A percentile compares a stretch with the other conserved stretches of the same genome.
Conservation (phyloP, 2,329 filamentous ascomycete genomes). For the Akanthomyces uredinophilus region DNA sequence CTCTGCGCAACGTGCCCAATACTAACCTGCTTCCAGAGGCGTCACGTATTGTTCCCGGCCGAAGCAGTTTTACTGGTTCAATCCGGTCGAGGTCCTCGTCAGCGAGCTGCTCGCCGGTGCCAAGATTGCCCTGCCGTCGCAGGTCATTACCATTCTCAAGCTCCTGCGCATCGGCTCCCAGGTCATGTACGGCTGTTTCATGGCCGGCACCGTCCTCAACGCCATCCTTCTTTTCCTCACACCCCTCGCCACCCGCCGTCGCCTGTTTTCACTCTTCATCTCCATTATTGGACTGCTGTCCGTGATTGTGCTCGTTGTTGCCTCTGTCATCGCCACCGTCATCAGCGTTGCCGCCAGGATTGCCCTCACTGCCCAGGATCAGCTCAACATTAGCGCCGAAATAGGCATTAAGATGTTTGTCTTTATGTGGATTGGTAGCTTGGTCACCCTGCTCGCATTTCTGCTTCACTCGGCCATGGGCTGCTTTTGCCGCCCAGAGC, state of each 20-base stretch:
- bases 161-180: slow-evolving; percentile 71
- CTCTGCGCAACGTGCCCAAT: neutral
- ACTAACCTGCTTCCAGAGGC: slow-evolving; percentile 40
- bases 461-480: slow-evolving; percentile 69
- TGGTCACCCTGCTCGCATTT: slow-evolving; percentile 63
- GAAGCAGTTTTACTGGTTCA: slow-evolving; percentile 77
- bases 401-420: slow-evolving; percentile 72
- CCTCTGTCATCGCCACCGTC: slow-evolving; percentile 70
- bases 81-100: slow-evolving; percentile 76
- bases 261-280: slow-evolving; percentile 62
- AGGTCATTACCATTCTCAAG: slow-evolving; percentile 67
- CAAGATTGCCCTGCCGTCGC: slow-evolving; percentile 71
- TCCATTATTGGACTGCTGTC: slow-evolving; percentile 63
- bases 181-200: slow-evolving; percentile 87
- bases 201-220: slow-evolving; percentile 64
- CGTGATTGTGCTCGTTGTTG: slow-evolving; percentile 63
- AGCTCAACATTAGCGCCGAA: slow-evolving; percentile 69
- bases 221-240: slow-evolving; percentile 67
- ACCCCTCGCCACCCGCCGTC: slow-evolving; percentile 48
- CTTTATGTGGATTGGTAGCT: slow-evolving; percentile 83
- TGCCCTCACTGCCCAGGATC: slow-evolving; percentile 63
- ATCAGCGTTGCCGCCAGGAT: slow-evolving; percentile 80
- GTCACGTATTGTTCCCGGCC: slow-evolving; percentile 72
- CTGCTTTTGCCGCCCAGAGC: slow-evolving; percentile 59
- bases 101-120: slow-evolving; percentile 77